Evolutionary conservation across 441 rosid genomes (phyloP).

Genomic region (Gossypium armourianum): DNA sequence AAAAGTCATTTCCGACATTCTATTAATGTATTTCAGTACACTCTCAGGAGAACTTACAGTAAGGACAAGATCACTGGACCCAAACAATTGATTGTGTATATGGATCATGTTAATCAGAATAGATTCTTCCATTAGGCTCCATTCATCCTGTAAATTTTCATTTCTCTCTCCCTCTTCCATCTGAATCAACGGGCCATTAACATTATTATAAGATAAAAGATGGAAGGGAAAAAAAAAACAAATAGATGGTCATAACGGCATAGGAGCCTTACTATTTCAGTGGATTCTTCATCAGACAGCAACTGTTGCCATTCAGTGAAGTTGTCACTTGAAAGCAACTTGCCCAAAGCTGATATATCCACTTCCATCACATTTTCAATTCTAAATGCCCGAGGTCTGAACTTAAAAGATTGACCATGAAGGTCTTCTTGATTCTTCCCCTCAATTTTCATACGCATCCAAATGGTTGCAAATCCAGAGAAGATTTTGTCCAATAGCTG

Average conservation of each 20-base stretch:
- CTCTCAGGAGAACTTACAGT: conserved; percentile 38
- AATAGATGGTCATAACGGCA: conserved; percentile 3
- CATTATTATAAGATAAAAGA: background rate
- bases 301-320: conserved; percentile 69
- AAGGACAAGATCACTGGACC: conserved; percentile 48
- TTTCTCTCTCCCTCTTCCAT: conserved; percentile 31
- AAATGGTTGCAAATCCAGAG: conserved; percentile 44
- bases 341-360: conserved; percentile 50
- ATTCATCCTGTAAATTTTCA: conserved; percentile 54
- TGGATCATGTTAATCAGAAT: conserved; percentile 39
- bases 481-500: conserved; percentile 62
- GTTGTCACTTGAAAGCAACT: conserved; percentile 47
- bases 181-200: conserved; percentile 28
- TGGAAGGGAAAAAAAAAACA: background rate
- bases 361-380: conserved; percentile 68
- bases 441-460: conserved; percentile 76
- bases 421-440: conserved; percentile 46
- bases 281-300: conserved; percentile 48
- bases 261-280: conserved; percentile 38
- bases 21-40: background rate
- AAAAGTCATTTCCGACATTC: background rate
- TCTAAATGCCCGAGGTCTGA: conserved; percentile 68
- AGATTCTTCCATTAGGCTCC: conserved; percentile 56
- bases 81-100: conserved; percentile 70
- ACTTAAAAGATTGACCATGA: conserved; percentile 53